Evolutionary conservation across 257 asterid species (phyloP), one percentile per base, ranked within the genome.

Genomic region (Leptodermis oblonga): DNA sequence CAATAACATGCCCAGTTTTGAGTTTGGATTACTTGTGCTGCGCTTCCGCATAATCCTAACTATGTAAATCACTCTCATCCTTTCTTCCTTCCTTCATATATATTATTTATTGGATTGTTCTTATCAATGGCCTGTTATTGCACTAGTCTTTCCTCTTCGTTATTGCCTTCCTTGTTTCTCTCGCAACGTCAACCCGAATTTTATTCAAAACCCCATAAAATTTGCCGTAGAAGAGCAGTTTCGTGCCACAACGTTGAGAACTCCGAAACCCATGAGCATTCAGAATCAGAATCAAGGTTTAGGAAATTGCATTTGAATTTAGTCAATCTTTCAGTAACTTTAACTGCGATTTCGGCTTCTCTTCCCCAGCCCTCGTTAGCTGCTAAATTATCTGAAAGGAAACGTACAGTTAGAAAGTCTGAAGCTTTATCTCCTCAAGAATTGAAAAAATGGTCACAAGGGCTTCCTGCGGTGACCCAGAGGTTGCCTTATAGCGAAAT

Each of bases 401-500:
- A 74, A 78, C 87, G 90, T 62, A 54, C 74, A 17, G 73, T 72
- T 45, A 83, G 79, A 71, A 81, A 74, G 63, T 25, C 76, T 0
- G 96, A 87, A 56, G 80, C 90, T 23, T 74, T 87, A 71, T 82
- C 88, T 9, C 86, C 87, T 5, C 88, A 90, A 78, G 92, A 90
- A 54, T 48, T 88, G 78, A 72, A 76, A 42, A 86, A 82, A 76
- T 93, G 99, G 99, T 80, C 90, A 18, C 81, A 84, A 65, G 97
- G 96, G 59, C 89, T 93, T 61, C 99, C 99, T 30, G 67, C 84
- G n/a, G 92, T 93, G 65, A 76, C 92, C 33, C 76, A 77, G 69
- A 85, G 99, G 78, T 78, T 93, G 67, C 85, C 90, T 15, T 93
- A 90, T 76, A 81, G 85, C 53, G 95, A 90, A 66, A 68, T 93